phyloP scores from a whole-genome alignment of 176 grass and related monocot genomes.

The bread wheat (Triticum aestivum) region DNA sequence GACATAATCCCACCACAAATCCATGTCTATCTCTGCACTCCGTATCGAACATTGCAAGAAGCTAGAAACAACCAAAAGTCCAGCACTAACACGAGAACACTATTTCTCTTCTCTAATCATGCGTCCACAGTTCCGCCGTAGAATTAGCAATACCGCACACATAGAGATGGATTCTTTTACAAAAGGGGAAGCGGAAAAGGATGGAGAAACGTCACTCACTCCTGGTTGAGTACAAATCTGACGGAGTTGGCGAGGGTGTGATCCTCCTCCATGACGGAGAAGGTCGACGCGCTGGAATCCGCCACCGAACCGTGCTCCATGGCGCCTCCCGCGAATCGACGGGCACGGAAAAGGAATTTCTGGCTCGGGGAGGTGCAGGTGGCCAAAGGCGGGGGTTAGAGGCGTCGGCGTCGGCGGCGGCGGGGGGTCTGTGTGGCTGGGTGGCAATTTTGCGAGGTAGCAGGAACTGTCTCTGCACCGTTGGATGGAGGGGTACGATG shows the following conservation, averaged over 20 bases:
- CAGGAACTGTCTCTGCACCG: neutral
- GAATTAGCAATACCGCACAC: neutral
- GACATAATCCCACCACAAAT: neutral
- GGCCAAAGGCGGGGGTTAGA: neutral
- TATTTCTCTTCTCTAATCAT: neutral
- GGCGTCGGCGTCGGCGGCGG: neutral
- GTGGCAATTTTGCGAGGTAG: neutral
- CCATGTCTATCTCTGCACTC: neutral
- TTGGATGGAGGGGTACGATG: neutral
- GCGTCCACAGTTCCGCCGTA: too few species aligned
- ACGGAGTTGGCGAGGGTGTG: slow-evolving; percentile 81
- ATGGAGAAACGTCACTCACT: slow-evolving; percentile 52
- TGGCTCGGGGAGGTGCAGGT: neutral
- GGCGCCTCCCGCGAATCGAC: neutral
- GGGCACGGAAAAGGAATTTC: neutral
- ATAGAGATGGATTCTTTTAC: neutral
- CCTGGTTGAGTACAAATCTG: slow-evolving; percentile 86
- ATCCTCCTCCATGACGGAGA: slow-evolving; percentile 82
- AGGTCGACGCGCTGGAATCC: slow-evolving; percentile 60
- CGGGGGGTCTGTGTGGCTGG: neutral
- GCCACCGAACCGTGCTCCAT: slow-evolving; percentile 77
- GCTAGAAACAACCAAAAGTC: neutral
- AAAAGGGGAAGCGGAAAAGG: neutral
- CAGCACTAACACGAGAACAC: neutral
- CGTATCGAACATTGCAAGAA: neutral